A percentile compares a stretch with the other conserved stretches of the same genome.
Evolutionary conservation across 1,284 basidiomycete genomes (phyloP).

Genomic region (Hemileia vastatrix): DNA sequence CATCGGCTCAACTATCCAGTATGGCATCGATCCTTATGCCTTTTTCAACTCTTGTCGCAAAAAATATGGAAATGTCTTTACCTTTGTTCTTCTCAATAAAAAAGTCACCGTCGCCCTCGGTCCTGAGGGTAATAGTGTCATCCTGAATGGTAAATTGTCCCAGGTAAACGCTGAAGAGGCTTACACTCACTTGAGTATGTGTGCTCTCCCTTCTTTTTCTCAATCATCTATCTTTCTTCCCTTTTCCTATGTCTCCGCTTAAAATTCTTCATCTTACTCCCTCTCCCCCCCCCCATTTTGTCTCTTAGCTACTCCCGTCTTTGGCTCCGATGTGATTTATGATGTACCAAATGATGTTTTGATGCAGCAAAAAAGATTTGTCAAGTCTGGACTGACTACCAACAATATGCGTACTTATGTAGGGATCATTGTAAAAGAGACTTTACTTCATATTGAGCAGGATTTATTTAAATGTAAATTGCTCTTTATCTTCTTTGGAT

Average conservation of each 20-base stretch:
- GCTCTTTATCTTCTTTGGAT: constrained; percentile 33
- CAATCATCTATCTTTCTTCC: no score
- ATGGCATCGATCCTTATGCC: constrained; percentile 68
- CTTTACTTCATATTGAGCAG: constrained; percentile 46
- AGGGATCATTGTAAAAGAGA: constrained; percentile 77
- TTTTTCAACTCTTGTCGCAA: constrained; percentile 66
- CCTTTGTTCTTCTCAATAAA: constrained; percentile 79
- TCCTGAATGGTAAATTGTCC: constrained; percentile 84
- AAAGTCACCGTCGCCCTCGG: constrained; percentile 85
- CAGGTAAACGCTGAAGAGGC: constrained; percentile 94
- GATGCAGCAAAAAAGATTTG: constrained; percentile 99
- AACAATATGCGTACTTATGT: constrained; percentile 90
- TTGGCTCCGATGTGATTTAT: constrained; percentile 96
- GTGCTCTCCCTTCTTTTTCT: no score
- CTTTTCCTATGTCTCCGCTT: no score
- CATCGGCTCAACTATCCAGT: constrained; percentile 61
- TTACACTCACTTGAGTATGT: constrained; percentile 58
- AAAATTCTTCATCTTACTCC: no score
- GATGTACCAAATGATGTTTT: constrained; percentile 91
- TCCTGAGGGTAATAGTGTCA: constrained; percentile 83
- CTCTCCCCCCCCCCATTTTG: no score
- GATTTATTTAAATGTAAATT: constrained; percentile 50
- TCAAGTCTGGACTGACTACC: constrained; percentile 82
- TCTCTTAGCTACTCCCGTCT: constrained; percentile 48
- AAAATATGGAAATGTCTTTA: constrained; percentile 79